These are phyloP conservation scores for Fragilaria crotonensis DNA, from an alignment of 108 stramenopile species.

Conservation along the genomic window DNA sequence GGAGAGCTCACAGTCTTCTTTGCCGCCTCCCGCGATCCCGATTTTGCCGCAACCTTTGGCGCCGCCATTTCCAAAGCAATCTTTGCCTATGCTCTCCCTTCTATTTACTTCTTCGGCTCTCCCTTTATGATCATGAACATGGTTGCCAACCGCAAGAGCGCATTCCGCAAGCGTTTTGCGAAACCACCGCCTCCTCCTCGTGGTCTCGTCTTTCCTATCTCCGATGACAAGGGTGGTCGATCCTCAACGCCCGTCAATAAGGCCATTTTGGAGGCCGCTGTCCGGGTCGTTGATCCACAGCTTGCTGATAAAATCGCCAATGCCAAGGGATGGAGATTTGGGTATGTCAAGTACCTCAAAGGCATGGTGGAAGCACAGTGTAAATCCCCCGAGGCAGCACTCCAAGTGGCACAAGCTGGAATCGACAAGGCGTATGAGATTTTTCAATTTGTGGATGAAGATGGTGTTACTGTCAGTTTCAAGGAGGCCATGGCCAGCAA, in stretches of 20 bases:
- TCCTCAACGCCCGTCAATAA: constrained; percentile 84
- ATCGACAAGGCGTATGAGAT: constrained; percentile 79
- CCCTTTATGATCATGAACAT: constrained; percentile 96
- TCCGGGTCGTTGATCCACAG: constrained; percentile 64
- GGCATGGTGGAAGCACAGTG: constrained; percentile 82
- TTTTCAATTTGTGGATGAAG: constrained; percentile 90
- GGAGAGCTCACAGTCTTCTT: constrained; percentile 85
- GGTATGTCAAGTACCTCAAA: constrained; percentile 84
- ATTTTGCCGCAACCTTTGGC: constrained; percentile 15
- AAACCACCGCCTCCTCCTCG: constrained; percentile 81
- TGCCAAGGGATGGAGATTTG: constrained; percentile 80
- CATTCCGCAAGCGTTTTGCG: constrained; percentile 89
- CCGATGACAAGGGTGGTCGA: constrained; percentile 69
- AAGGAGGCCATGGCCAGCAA: constrained; percentile 80
- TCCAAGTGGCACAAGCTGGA: constrained; percentile 87
- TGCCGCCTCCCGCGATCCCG: constrained; percentile 46
- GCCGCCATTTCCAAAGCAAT: constrained; percentile 9
- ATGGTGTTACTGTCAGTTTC: constrained; percentile 62
- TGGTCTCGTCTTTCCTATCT: constrained; percentile 84
- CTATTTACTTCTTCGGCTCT: constrained; percentile 78
- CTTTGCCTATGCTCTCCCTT: constrained; percentile 56
- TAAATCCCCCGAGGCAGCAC: constrained; percentile 72
- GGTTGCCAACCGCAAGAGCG: constrained; percentile 80
- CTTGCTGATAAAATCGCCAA: constrained; percentile 51
- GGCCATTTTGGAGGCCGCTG: constrained; percentile 79